A percentile compares a stretch with the other conserved stretches of the same genome.
These are phyloP conservation scores for Xylariaceae sp. DNA, from an alignment of 2,329 filamentous ascomycete species.

Conservation along the genomic window DNA sequence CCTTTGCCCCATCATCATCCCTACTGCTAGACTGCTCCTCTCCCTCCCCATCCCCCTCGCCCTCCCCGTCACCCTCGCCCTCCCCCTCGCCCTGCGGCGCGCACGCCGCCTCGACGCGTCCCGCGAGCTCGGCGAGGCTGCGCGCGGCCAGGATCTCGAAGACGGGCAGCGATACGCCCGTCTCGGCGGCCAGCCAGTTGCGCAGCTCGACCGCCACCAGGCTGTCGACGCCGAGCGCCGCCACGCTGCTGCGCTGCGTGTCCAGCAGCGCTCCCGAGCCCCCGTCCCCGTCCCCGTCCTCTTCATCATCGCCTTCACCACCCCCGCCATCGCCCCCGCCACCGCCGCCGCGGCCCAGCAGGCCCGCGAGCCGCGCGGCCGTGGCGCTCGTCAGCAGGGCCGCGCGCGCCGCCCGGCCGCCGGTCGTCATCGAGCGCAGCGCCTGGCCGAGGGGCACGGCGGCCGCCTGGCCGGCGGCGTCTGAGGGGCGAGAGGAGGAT, in stretches of 20 bases:
- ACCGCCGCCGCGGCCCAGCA: conserved; percentile 1
- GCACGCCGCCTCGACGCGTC: not conserved
- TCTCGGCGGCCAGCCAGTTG: conserved; percentile 32
- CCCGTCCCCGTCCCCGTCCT: conserved; percentile 31
- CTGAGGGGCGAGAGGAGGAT: not conserved
- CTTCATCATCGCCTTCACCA: no score
- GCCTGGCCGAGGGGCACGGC: not conserved
- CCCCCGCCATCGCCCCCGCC: not conserved
- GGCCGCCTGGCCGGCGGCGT: not conserved
- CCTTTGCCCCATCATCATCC: not conserved
- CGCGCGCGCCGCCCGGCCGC: not conserved
- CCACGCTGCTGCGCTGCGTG: conserved; percentile 25
- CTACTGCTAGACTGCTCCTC: not conserved
- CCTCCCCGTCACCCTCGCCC: not conserved
- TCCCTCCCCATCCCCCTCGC: not conserved
- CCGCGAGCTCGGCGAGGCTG: conserved; percentile 1
- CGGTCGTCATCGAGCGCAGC: not conserved
- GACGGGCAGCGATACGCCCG: conserved; percentile 35
- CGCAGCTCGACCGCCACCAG: conserved; percentile 1
- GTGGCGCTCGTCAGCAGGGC: not conserved
- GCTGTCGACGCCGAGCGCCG: conserved; percentile 20
- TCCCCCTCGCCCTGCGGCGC: not conserved
- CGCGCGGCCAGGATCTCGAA: conserved; percentile 34
- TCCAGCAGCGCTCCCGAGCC: conserved; percentile 20
- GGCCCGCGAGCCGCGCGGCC: conserved; percentile 2